Evolutionary conservation across 1,284 basidiomycete species (phyloP).

Genomic region (Sparassis latifolia): DNA sequence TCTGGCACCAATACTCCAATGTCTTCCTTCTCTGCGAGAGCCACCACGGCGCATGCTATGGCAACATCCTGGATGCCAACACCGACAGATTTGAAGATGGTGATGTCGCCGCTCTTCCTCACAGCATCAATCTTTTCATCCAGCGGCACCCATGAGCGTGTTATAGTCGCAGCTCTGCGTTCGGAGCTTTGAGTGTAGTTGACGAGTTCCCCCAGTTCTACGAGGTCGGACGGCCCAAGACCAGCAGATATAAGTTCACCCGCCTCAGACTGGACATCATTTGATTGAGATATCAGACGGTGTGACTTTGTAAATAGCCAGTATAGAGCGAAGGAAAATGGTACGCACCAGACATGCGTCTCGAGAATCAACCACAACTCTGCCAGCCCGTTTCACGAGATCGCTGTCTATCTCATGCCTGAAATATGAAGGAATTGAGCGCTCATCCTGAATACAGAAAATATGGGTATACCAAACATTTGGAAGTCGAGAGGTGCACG

Average conservation of each 20-base stretch:
- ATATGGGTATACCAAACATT: background rate
- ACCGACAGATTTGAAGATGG: slow-evolving; percentile 77
- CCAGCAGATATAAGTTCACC: slow-evolving; percentile 67
- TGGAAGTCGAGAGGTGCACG: too few species aligned
- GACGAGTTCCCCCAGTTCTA: slow-evolving; percentile 61
- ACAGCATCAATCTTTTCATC: slow-evolving; percentile 24
- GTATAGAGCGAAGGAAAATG: background rate
- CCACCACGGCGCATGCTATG: slow-evolving; percentile 45
- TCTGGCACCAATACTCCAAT: slow-evolving; percentile 31
- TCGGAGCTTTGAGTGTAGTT: slow-evolving; percentile 17
- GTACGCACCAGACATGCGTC: slow-evolving; percentile 46
- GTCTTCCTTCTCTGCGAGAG: slow-evolving; percentile 31
- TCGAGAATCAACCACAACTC: slow-evolving; percentile 67
- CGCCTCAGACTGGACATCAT: slow-evolving; percentile 42
- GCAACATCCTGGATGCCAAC: slow-evolving; percentile 73
- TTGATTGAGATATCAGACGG: too few species aligned
- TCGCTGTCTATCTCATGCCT: slow-evolving; percentile 57
- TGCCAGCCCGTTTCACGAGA: slow-evolving; percentile 46
- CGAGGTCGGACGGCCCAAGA: slow-evolving; percentile 30
- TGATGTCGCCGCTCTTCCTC: slow-evolving; percentile 38
- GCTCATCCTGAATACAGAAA: background rate
- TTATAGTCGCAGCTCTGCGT: slow-evolving; percentile 6
- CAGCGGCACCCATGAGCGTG: slow-evolving; percentile 9
- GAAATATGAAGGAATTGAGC: background rate
- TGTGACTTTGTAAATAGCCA: too few species aligned